Evolutionary conservation across 2,329 filamentous ascomycete genomes (phyloP), one percentile per base, ranked within the genome.

Genomic region (Mycosphaerella arachidis): DNA sequence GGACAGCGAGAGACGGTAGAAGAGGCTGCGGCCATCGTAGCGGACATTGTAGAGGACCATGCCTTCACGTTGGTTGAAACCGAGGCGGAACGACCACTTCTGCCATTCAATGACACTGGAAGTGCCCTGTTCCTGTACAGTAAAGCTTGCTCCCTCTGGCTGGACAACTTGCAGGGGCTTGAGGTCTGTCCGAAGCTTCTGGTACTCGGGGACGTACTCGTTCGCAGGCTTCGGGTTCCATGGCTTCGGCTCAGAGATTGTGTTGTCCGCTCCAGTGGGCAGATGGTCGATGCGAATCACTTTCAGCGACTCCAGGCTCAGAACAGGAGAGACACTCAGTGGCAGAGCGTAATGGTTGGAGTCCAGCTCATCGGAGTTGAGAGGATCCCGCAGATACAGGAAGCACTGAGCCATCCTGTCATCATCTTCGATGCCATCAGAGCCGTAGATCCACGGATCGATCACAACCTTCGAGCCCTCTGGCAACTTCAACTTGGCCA

Each of bases 91-190:
- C 1, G 75, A 75, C 84, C 84, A 87, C 64, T 86, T 89, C 71
- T 89, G 86, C 87, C 87, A 79, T 46, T 78, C 74, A 10, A 80
- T 72, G 10, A 76, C 64, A 87, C 60, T 80, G 76, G 40, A 89
- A 70, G 20, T 78, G n/a, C 74, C 77, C 30, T 78, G 74, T 29
- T 78, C 72, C 1, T 71, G 76, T 9, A 89, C 78, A 0, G 74
- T 77, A 73, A 91, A 91, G 1, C 84, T 88, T 0, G 87, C 81
- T 0, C 88, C 88, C 31, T 89, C 84, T 0, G 85, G 85, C 63
- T 93, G 90, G 1, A 84, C 80, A 50, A 93, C 85, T 66, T 90
- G 84, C 69, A 92, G 82, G 2, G 89, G 88, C 74, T 90, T 91
- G 29, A 79, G 69, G 58, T 79, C 77, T 57, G 74, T 73, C 24